Evolutionary conservation across 2,329 filamentous ascomycete genomes (phyloP).

Genomic region (Phaeosphaeriaceae sp.): DNA sequence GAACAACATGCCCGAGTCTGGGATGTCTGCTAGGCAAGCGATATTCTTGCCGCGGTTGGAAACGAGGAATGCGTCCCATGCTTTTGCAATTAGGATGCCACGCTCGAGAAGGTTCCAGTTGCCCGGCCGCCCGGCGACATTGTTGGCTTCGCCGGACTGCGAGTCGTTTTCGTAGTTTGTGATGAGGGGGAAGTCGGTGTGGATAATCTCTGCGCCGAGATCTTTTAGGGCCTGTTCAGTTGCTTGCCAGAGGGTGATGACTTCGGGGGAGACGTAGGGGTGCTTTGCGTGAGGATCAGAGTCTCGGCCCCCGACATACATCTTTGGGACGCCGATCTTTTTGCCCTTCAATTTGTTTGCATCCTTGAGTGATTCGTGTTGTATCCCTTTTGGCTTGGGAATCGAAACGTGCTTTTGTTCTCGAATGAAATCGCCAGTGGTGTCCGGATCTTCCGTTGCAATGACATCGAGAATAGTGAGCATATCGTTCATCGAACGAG

Average conservation of each 20-base stretch:
- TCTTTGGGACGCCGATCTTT: conserved; percentile 58
- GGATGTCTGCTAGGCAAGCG: conserved; percentile 48
- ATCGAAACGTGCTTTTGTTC: conserved; percentile 57
- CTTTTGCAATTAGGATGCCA: conserved; percentile 57
- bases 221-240: conserved; percentile 48
- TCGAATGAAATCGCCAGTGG: conserved; percentile 62
- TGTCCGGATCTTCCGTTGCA: conserved; percentile 51
- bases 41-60: conserved; percentile 51
- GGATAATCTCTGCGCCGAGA: conserved; percentile 53
- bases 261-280: conserved; percentile 45
- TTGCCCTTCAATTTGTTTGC: conserved; percentile 50
- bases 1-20: conserved; percentile 48
- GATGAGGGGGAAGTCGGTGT: conserved; percentile 56
- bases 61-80: conserved; percentile 61
- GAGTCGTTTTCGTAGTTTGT: conserved; percentile 55
- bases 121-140: conserved; percentile 51
- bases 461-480: conserved; percentile 59
- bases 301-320: conserved; percentile 57
- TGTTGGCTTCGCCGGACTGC: conserved; percentile 45
- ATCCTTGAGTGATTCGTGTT: conserved; percentile 45
- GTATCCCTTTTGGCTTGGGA: conserved; percentile 43
- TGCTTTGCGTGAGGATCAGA: conserved; percentile 42
- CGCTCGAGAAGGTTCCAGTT: conserved; percentile 58
- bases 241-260: conserved; percentile 46
- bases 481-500: conserved; percentile 59